Percentiles rank a stretch among this genome's conserved stretches.
These are phyloP conservation scores for Venturia pyrina DNA, from an alignment of 2,329 filamentous ascomycete genomes.

Conservation along the genomic window DNA sequence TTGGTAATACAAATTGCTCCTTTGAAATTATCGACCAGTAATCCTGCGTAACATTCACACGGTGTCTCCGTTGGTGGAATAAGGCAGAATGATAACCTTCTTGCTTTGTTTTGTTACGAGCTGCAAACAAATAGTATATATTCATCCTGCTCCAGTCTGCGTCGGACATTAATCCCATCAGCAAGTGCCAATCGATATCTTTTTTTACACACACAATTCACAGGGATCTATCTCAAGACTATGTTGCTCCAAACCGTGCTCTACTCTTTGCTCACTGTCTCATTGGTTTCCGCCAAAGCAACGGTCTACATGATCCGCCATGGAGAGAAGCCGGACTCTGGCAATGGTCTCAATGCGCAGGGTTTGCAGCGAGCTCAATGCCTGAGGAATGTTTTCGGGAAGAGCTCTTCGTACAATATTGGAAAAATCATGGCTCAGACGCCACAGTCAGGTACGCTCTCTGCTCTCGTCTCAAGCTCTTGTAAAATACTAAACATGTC, in stretches of 20 bases:
- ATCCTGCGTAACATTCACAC: not conserved
- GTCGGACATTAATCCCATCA: not conserved
- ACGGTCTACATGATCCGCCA: slow-evolving; percentile 57
- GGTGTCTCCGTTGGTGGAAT: not conserved
- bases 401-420: slow-evolving; percentile 44
- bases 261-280: not conserved
- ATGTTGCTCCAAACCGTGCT: not conserved
- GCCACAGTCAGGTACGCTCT: slow-evolving; percentile 35
- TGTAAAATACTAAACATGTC: not conserved
- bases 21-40: not conserved
- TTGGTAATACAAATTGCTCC: not conserved
- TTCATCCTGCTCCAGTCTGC: not conserved
- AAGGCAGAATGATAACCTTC: too few relatives aligned
- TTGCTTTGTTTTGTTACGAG: not conserved
- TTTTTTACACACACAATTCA: not conserved
- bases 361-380: slow-evolving; percentile 50
- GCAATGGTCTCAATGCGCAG: slow-evolving; percentile 39
- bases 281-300: slow-evolving; percentile 23
- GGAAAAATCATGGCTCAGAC: slow-evolving; percentile 48
- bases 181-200: not conserved
- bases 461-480: not conserved
- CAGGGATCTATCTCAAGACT: not conserved
- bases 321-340: slow-evolving; percentile 48
- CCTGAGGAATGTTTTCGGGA: slow-evolving; percentile 45
- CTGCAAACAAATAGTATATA: not conserved